phyloP scores from a whole-genome alignment of 208 protist genomes.

The Acanthamoeba lenticulata region DNA sequence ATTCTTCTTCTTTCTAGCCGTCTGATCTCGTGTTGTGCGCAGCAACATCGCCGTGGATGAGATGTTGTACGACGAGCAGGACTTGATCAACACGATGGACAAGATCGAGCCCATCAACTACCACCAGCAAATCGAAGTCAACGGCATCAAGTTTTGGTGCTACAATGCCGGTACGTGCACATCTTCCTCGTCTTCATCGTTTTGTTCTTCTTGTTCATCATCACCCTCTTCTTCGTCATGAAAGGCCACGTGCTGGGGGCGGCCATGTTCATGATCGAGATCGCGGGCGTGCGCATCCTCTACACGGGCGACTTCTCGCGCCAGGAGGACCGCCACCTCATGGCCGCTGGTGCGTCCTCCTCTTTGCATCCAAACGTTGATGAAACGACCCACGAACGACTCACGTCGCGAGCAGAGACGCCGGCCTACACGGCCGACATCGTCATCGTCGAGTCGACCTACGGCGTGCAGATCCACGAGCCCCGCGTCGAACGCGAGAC shows the following conservation, averaged over 20 bases:
- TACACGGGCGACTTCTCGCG: slow-evolving; percentile 99
- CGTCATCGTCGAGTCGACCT: slow-evolving; percentile 98
- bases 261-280: slow-evolving; percentile 99
- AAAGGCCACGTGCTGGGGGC: slow-evolving; percentile 91
- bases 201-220: not conserved
- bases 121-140: slow-evolving; percentile 95
- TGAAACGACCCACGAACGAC: not conserved
- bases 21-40: too few species aligned
- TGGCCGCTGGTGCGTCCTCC: slow-evolving; percentile 94
- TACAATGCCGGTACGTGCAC: slow-evolving; percentile 96
- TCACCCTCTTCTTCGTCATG: not conserved
- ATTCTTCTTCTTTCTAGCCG: not conserved
- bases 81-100: slow-evolving; percentile 94
- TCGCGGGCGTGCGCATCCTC: slow-evolving; percentile 95
- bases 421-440: slow-evolving; percentile 95
- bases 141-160: slow-evolving; percentile 96
- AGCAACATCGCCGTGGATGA: slow-evolving; percentile 85
- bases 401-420: slow-evolving; percentile 72
- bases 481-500: slow-evolving; percentile 95
- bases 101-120: slow-evolving; percentile 97
- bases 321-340: slow-evolving; percentile 97
- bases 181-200: not conserved
- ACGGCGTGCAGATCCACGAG: slow-evolving; percentile 96
- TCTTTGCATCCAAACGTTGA: not conserved
- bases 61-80: slow-evolving; percentile 92